Evolutionary conservation across 2,329 filamentous ascomycete species (phyloP).

Genomic region (Aureobasidium melanogenum): DNA sequence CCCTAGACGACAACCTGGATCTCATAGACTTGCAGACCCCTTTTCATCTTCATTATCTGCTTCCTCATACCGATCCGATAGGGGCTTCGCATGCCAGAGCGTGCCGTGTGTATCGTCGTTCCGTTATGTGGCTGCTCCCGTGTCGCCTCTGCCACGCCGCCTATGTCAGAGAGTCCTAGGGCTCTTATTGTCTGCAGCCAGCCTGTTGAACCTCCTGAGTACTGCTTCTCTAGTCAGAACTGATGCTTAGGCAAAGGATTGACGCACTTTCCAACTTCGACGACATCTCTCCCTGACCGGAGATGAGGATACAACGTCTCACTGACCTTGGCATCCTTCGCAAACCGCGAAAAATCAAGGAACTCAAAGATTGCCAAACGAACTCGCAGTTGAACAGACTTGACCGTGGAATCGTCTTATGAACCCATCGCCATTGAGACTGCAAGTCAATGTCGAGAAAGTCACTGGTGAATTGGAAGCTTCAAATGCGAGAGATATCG

Average conservation of each 20-base stretch:
- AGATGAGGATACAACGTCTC: background rate
- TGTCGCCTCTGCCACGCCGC: background rate
- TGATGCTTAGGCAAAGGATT: background rate
- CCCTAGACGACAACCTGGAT: background rate
- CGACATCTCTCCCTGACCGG: background rate
- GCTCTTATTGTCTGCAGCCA: background rate
- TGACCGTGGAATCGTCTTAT: background rate
- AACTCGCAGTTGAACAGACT: background rate
- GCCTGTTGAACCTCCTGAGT: background rate
- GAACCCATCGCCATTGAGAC: background rate
- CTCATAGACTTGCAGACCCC: background rate
- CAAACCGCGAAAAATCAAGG: background rate
- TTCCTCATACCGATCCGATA: background rate
- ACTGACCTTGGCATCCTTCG: background rate
- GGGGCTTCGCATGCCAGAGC: background rate
- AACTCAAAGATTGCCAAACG: background rate
- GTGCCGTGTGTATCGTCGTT: background rate
- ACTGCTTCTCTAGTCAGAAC: background rate
- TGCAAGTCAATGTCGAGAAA: background rate
- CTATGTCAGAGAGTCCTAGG: background rate
- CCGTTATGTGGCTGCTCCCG: background rate
- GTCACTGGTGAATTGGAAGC: background rate
- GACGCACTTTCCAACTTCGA: background rate
- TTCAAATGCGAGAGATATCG: background rate
- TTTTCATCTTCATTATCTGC: background rate